Evolutionary conservation across 2,329 filamentous ascomycete species (phyloP), one percentile per base, ranked within the genome.

Genomic region (Myrmaecium sp.): DNA sequence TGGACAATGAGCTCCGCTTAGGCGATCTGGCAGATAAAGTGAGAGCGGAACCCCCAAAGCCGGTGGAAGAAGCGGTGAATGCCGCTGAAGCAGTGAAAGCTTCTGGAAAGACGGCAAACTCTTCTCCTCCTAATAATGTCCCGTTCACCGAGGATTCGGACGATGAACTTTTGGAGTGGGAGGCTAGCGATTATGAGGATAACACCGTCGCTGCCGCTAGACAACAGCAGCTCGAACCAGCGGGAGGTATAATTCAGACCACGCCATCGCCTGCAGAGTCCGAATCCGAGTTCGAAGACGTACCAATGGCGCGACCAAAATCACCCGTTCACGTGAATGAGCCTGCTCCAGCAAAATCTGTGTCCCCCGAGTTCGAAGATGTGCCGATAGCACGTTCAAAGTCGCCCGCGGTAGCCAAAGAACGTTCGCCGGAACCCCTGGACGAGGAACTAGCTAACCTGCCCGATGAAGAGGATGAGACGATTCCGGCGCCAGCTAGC

Each of bases 161-260:
- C 10, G 54, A 56, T 14, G 46, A 55, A 26, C 40, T 35, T 5
- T 37, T 58, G 17, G 61, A 66, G 2, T 69, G 64, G 65, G 62
- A 62, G 4, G 63, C 63, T 18, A 68, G 64, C 34, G 63, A 68
- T 21, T 41, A n/a, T n/a, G n/a, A n/a, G n/a, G n/a, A n/a, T n/a
- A n/a, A 50, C 31, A 50, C 43, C 32, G 26, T 31, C 17, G 18
- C 18, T 20, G 18, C 11, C 8, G 16, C 27, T 14, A 25, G 17
- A 26, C 31, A 16, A 32, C 26, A 17, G 34, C 36, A 9, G 27
- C 31, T 5, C 39, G 36, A 9, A n/a, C 12, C 24, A 8, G 26
- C 21, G 13, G n/a, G n/a, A n/a, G n/a, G n/a, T n/a, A n/a, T n/a
- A n/a, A n/a, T n/a, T n/a, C n/a, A n/a, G n/a, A n/a, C n/a, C n/a